Evolutionary conservation across 768 basidiomycete genomes (phyloP), one percentile per base, ranked within the genome.

Genomic region (Suillus luteus): DNA sequence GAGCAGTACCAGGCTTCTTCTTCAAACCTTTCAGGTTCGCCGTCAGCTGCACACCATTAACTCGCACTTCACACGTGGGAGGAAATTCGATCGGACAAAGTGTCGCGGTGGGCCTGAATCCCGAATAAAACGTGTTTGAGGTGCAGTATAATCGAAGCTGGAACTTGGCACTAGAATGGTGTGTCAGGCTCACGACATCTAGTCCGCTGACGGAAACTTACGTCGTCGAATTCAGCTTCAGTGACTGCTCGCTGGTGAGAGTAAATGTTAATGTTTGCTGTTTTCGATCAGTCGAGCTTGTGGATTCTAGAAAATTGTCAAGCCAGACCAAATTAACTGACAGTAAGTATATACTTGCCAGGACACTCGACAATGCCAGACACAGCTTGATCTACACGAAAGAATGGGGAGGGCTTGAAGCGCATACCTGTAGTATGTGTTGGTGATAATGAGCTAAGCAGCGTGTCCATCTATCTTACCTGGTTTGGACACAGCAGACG

Each of bases 1-100:
- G 93, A 1, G 94, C 92, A 49, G 93, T 96, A 3, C 95, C 95
- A 35, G 93, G 91, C 69, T 92, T 95, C 81, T 97, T 97, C 83
- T 97, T 97, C 73, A 96, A 78, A 5, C 95, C 95, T 74, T 94
- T 94, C 66, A 95, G 75, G 73, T 90, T 95, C 43, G 89, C 92
- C 22, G 79, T 79, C 37, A 96, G 77, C 61, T 85, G 81, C 2
- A 80, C 80, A 61, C 78, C 82, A 75, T 97, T 96, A 44, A 96
- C 86, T 71, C 93, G 89, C 59, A 96, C 89, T 84, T 97, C 95
- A 72, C 92, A 95, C 10, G 92, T 92, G 9, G 89, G 87, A 27
- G 95, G 95, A 69, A 96, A 97, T 80, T 97, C 95, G 55, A 96
- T 86, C 5, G 86, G 91, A 71, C 91, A 92, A 19, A 86, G 85